Evolutionary conservation across 2,329 filamentous ascomycete species (phyloP), one percentile per base, ranked within the genome.

Genomic region (Clathrospora elynae): DNA sequence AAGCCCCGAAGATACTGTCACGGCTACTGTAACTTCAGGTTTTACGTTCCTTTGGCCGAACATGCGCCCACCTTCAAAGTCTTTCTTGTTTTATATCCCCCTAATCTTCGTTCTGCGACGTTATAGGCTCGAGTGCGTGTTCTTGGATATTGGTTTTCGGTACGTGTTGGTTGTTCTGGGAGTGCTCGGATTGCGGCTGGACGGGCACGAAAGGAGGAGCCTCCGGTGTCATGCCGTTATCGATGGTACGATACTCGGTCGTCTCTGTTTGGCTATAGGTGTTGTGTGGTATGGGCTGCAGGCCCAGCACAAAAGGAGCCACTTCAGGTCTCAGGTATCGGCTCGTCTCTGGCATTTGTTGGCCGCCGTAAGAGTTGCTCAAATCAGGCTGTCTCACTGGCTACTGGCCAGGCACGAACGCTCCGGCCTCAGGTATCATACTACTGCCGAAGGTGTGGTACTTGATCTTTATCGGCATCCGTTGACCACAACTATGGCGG

Each of bases 401-500:
- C 10, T 6, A 16, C 14, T 14, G 26, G 14, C n/a, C 26, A 5
- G 17, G 30, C 30, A 11, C 8, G 26, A 30, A 14, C 10, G 17
- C 11, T 7, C 8, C 17, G 22, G 9, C 10, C 18, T 20, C 17
- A 13, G n/a, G 8, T 12, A 9, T 12, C 10, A 20, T 12, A 9
- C 30, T 29, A 28, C 23, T 14, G 30, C 17, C 20, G 7, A 23
- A 6, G 16, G 28, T 26, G 25, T 33, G 17, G 17, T 11, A 12
- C 17, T 33, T 33, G 30, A 13, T 22, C 30, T 6, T 22, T 13
- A 20, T 22, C 19, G 30, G 30, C 30, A 33, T 33, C 10, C 12
- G 19, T 22, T 39, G 12, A 30, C 23, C 24, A 13, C 32, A 25
- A 24, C n/a, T n/a, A n/a, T n/a, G n/a, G n/a, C n/a, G n/a, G n/a